Percentiles rank a stretch among this genome's conserved stretches.
These are phyloP conservation scores for Astragalus membranaceus DNA, from an alignment of 306 rosid genomes.

Conservation along the genomic window DNA sequence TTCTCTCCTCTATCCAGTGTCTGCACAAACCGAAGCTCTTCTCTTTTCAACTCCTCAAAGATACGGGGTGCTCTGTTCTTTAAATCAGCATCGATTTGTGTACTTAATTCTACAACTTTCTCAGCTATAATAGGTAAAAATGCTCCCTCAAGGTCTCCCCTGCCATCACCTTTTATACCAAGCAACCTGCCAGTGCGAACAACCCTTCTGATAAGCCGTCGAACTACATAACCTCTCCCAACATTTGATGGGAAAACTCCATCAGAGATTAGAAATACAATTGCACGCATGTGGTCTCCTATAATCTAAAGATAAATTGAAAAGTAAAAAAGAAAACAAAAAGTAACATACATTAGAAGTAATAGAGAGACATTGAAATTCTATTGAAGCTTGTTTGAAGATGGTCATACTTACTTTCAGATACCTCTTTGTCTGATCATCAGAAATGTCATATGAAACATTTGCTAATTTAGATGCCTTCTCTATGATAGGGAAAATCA, in stretches of 20 bases:
- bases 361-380: conserved; percentile 13
- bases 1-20: conserved; percentile 91
- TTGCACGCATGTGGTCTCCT: conserved; percentile 96
- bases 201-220: conserved; percentile 89
- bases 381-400: not conserved
- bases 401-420: conserved; percentile 64
- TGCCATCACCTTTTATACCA: conserved; percentile 82
- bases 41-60: conserved; percentile 85
- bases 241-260: conserved; percentile 91
- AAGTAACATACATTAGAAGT: not conserved
- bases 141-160: conserved; percentile 76
- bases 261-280: conserved; percentile 87
- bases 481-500: conserved; percentile 91
- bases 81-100: conserved; percentile 57
- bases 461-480: conserved; percentile 64
- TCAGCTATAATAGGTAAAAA: conserved; percentile 80
- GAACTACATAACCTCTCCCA: conserved; percentile 88
- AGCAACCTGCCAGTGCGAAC: conserved; percentile 93
- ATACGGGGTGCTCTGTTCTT: conserved; percentile 54
- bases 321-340: not conserved
- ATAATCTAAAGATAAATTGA: conserved; percentile 49
- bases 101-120: conserved; percentile 76
- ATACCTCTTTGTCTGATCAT: conserved; percentile 60
- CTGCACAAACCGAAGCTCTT: conserved; percentile 92
- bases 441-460: conserved; percentile 56